phyloP scores from a whole-genome alignment of 345 rosid species.

The Punica granatum region DNA sequence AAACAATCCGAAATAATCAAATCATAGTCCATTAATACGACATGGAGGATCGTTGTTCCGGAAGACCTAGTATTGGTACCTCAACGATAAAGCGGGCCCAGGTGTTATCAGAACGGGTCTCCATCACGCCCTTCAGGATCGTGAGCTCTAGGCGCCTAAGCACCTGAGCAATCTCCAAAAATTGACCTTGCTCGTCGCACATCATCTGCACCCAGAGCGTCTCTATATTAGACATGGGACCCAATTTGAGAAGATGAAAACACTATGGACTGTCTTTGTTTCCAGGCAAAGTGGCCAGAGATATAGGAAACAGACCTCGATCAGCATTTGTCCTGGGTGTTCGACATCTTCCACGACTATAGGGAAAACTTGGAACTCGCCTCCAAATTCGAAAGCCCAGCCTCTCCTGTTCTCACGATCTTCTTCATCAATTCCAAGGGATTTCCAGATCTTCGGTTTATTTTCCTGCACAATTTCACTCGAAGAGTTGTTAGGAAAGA shows the following conservation, averaged over 20 bases:
- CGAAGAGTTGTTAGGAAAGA: neutral
- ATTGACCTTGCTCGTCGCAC: slow-evolving; percentile 41
- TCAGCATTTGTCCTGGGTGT: slow-evolving; percentile 46
- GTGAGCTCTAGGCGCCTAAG: slow-evolving; percentile 33
- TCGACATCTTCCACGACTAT: slow-evolving; percentile 58
- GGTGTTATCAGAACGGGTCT: slow-evolving; percentile 22
- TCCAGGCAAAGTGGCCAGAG: neutral
- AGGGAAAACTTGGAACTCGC: slow-evolving; percentile 35
- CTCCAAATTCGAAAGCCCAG: slow-evolving; percentile 43
- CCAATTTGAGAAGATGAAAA: neutral
- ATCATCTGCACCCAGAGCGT: slow-evolving; percentile 37
- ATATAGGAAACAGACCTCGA: slow-evolving; percentile 29
- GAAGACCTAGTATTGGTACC: no score
- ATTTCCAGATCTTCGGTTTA: slow-evolving; percentile 19
- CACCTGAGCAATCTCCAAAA: slow-evolving; percentile 52
- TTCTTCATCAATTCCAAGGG: slow-evolving; percentile 18
- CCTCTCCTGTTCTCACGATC: slow-evolving; percentile 23
- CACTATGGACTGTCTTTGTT: no score
- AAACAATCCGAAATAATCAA: neutral
- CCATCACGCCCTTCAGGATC: slow-evolving; percentile 43
- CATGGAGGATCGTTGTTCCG: no score
- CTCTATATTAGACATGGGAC: neutral
- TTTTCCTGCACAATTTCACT: slow-evolving; percentile 15
- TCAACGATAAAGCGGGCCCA: slow-evolving; percentile 67
- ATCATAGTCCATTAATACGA: neutral